Conservation (phyloP, 768 basidiomycete genomes). For the Rhodosporidiobolus odoratus region DNA sequence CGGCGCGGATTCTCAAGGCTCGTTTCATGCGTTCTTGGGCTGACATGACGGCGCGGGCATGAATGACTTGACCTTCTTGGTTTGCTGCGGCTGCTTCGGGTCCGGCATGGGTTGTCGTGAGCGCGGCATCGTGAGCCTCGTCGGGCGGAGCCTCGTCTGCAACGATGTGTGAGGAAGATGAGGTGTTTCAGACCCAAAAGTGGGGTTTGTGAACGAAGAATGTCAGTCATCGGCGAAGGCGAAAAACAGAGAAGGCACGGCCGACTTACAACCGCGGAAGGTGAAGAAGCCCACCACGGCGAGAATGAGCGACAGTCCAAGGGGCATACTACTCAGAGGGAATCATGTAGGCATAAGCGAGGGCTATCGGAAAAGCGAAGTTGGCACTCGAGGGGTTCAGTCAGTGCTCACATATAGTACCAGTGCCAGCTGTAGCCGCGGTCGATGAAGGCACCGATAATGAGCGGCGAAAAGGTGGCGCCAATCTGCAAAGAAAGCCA, state of each 20-base stretch:
- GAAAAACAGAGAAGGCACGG: neutral
- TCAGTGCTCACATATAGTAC: neutral
- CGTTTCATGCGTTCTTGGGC: conserved; percentile 25
- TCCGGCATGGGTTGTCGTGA: neutral
- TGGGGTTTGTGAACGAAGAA: neutral
- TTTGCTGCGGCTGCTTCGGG: neutral
- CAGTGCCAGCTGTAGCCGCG: conserved; percentile 15
- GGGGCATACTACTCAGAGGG: conserved; percentile 17
- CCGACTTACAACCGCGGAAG: conserved; percentile 30
- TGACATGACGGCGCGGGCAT: conserved; percentile 16
- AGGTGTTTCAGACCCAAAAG: neutral
- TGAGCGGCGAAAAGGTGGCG: conserved; percentile 31
- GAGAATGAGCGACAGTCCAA: conserved; percentile 23
- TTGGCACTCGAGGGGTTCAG: neutral
- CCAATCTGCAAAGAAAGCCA: conserved; percentile 22
- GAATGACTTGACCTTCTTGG: conserved; percentile 21
- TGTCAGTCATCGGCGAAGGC: neutral
- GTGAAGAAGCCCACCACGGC: conserved; percentile 21
- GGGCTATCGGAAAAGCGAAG: too few species aligned
- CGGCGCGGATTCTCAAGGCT: conserved; percentile 12
- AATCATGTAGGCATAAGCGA: too few species aligned
- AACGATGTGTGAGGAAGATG: too few species aligned
- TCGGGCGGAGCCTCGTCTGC: conserved; percentile 29
- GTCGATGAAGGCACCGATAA: conserved; percentile 37
- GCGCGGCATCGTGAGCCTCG: conserved; percentile 29